Base-by-base conservation (phyloP, 1,284 basidiomycete species). In the Sanghuangporus weigelae region DNA sequence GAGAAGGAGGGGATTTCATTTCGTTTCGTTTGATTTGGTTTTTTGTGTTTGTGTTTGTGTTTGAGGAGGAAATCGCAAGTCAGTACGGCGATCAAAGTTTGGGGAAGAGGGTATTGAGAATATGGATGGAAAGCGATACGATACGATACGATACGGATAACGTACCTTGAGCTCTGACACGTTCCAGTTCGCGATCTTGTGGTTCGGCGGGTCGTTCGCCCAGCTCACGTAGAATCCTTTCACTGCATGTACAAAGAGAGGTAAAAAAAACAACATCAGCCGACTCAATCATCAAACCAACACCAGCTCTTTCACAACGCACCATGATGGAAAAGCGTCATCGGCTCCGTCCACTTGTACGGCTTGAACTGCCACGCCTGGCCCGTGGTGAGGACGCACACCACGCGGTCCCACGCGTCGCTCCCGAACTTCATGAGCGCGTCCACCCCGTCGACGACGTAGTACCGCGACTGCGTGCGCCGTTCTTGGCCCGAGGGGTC, bases 291-390 rank as follows among this genome's bases (percentile, higher is more conserved):
- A 31, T 4, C 83, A 63, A 67, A 95, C 94, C 93, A 72, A 98
- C 89, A 72, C 95, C 44, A 11, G 21, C 40, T 31, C 36, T 19
- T n/a, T 63, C 53, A 44, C 57, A 59, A 75, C 84, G 63, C 67
- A 96, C 95, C 94, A 72, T 98, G 90, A 72, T 96, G 92, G 77
- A 98, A 98, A 35, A 98, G 77, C 61, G 90, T 84, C 66, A 87
- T 87, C 0, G 96, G 96, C 69, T 98, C 95, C 58, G 82, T 87
- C 96, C 96, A 98, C 73, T 95, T 95, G 78, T 98, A 99, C 36
- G 91, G 89, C 68, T 90, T 85, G 78, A 99, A 99, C 74, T 98
- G 96, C 96, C 96, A 99, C 57, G 90, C 88, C 71, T 98, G 96
- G 1, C 96, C 96, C 0, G 95, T 98, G 1, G 96, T 98, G 83